A percentile compares a stretch with the other conserved stretches of the same genome.
Evolutionary conservation across 768 basidiomycete species (phyloP).

Genomic region (Russula brevipes): DNA sequence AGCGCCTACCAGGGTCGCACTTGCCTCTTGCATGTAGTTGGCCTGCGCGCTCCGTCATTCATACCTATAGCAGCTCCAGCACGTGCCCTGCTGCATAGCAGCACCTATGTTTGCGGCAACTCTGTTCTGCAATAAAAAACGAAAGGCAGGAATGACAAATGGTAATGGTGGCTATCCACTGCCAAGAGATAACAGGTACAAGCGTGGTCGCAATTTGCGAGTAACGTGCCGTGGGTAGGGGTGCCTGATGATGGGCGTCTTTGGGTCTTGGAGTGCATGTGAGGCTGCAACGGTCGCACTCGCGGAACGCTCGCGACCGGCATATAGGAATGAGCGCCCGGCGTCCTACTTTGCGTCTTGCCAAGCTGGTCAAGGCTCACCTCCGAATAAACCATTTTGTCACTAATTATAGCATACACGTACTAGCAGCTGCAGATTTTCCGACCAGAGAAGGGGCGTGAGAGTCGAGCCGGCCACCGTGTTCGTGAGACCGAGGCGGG

Average conservation of each 20-base stretch:
- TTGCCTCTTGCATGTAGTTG: neutral
- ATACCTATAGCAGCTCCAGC: neutral
- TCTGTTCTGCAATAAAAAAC: neutral
- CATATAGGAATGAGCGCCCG: neutral
- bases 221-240: neutral
- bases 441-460: neutral
- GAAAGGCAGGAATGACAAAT: no score
- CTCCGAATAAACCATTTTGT: neutral
- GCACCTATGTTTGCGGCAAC: neutral
- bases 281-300: neutral
- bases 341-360: neutral
- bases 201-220: no score
- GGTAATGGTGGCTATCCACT: neutral
- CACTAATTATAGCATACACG: neutral
- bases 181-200: neutral
- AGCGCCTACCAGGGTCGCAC: neutral
- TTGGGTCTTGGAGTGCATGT: neutral
- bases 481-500: neutral
- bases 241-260: constrained; percentile 5
- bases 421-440: neutral
- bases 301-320: neutral
- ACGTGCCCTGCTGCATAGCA: neutral
- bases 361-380: neutral
- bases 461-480: neutral
- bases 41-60: constrained; percentile 12